Evolutionary conservation across 2,329 filamentous ascomycete genomes (phyloP).

Genomic region (Calonectria pseudoreteaudii): DNA sequence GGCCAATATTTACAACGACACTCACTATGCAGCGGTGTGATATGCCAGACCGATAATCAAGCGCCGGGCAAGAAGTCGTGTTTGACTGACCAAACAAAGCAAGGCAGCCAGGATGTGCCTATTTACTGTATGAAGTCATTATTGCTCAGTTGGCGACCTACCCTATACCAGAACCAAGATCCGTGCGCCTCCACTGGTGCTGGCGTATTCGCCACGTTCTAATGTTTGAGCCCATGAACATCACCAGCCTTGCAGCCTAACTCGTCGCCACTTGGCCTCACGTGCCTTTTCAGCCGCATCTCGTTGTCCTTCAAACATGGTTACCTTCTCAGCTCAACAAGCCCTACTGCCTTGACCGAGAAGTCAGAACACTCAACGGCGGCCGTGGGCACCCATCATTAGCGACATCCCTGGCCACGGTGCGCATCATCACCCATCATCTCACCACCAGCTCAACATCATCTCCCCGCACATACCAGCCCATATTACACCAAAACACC

Average conservation of each 20-base stretch:
- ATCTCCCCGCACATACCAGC: conserved; percentile 4
- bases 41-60: background rate
- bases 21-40: no score
- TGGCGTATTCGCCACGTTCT: background rate
- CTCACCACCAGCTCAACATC: background rate
- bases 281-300: conserved; percentile 1
- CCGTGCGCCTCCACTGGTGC: background rate
- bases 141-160: background rate
- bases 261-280: background rate
- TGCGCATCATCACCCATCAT: background rate
- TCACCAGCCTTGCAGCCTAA: background rate
- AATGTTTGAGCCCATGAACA: background rate
- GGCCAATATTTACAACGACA: background rate
- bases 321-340: background rate
- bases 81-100: background rate
- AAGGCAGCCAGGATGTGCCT: background rate
- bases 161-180: background rate
- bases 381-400: background rate
- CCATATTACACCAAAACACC: conserved; percentile 1
- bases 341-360: background rate
- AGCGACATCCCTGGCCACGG: background rate
- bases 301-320: background rate
- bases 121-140: background rate
- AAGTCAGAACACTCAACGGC: background rate
- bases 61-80: background rate